phyloP scores from a whole-genome alignment of 345 rosid genomes.

The Syzygium oleosum region DNA sequence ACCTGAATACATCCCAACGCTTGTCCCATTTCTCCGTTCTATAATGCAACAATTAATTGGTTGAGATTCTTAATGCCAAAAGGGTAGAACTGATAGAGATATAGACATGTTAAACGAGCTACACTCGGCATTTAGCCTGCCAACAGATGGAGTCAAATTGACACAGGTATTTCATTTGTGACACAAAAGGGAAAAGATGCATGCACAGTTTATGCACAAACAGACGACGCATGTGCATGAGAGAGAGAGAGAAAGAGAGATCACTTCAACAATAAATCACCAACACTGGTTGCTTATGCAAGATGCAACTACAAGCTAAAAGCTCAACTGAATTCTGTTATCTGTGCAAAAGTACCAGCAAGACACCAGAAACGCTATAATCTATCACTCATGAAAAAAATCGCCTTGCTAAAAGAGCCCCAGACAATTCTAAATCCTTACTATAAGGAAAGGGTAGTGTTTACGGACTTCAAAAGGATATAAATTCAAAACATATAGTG shows the following conservation, averaged over 20 bases:
- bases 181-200: neutral
- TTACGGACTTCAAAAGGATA: neutral
- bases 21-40: slow-evolving; percentile 26
- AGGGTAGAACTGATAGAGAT: neutral
- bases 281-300: neutral
- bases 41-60: neutral
- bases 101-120: neutral
- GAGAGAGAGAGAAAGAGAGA: neutral
- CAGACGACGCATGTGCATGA: neutral
- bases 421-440: neutral
- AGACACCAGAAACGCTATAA: neutral
- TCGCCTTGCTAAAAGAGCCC: neutral
- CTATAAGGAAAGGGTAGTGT: neutral
- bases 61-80: neutral
- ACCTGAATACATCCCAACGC: slow-evolving; percentile 59
- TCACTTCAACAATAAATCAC: neutral
- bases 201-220: neutral
- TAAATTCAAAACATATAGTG: neutral
- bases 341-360: neutral
- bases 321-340: neutral
- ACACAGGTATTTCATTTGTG: neutral
- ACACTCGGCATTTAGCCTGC: neutral
- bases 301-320: neutral
- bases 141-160: neutral
- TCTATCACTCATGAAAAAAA: neutral